Evolutionary conservation across 192 early-diverging fungal species (phyloP).

Genomic region (Backusella macrospora): DNA sequence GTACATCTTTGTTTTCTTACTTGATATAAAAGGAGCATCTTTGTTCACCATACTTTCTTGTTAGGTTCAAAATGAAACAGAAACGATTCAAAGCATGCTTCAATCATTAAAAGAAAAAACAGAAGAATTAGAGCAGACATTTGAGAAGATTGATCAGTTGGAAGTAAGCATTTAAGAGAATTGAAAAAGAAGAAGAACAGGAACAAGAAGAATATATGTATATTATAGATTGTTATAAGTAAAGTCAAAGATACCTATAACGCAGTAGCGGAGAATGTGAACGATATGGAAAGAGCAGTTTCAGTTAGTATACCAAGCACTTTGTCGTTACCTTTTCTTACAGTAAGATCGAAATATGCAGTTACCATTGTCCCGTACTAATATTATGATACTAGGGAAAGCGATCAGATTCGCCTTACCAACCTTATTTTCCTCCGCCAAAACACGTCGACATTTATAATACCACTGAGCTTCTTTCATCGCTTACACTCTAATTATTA

Average conservation of each 20-base stretch:
- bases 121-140: constrained; percentile 12
- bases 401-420: background rate
- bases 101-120: constrained; percentile 2
- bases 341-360: background rate
- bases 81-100: background rate
- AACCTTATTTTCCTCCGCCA: constrained; percentile 30
- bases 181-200: background rate
- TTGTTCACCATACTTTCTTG: background rate
- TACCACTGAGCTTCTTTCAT: background rate
- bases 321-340: background rate
- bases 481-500: constrained; percentile 34
- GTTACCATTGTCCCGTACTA: background rate
- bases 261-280: constrained; percentile 22
- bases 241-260: constrained; percentile 28
- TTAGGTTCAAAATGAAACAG: constrained; percentile 11
- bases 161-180: constrained; percentile 5
- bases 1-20: background rate
- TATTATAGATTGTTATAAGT: constrained; percentile 8
- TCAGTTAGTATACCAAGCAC: constrained; percentile 6
- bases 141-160: constrained; percentile 25
- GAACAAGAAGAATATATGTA: background rate
- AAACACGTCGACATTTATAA: constrained; percentile 19
- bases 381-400: background rate
- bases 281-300: constrained; percentile 21
- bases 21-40: background rate